phyloP scores from a whole-genome alignment of 106 monocot species.

The Dendrobium catenatum region DNA sequence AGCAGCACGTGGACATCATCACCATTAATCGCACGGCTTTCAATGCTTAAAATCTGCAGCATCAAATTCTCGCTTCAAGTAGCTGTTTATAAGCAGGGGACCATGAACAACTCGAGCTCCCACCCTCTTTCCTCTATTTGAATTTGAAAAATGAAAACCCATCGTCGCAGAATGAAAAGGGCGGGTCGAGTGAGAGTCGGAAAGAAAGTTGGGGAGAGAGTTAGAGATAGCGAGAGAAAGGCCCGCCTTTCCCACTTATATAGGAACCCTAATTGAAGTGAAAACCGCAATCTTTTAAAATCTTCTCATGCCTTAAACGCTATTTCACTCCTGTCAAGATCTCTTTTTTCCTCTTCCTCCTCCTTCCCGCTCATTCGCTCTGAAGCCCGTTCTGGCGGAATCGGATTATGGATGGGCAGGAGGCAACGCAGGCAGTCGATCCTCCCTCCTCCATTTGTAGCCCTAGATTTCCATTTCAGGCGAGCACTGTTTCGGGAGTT shows the following conservation, averaged over 20 bases:
- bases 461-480: constrained; percentile 7
- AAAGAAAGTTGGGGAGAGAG: background rate
- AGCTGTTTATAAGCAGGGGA: background rate
- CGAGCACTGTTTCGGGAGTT: background rate
- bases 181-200: background rate
- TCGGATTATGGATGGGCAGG: constrained; percentile 3
- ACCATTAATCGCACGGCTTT: background rate
- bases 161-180: background rate
- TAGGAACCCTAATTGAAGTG: background rate
- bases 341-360: background rate
- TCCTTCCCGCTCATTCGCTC: background rate
- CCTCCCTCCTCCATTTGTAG: background rate
- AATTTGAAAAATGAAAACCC: constrained; percentile 10
- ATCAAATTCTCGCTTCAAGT: too few relatives aligned
- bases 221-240: background rate
- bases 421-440: background rate
- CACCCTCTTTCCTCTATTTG: background rate
- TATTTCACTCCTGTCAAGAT: background rate
- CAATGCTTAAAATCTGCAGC: background rate
- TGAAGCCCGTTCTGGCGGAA: background rate
- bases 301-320: background rate
- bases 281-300: background rate
- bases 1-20: background rate
- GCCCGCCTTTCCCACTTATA: constrained; percentile 6
- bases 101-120: background rate